phyloP scores from a whole-genome alignment of 148 eudicot species.

The Talinum fruticosum region DNA sequence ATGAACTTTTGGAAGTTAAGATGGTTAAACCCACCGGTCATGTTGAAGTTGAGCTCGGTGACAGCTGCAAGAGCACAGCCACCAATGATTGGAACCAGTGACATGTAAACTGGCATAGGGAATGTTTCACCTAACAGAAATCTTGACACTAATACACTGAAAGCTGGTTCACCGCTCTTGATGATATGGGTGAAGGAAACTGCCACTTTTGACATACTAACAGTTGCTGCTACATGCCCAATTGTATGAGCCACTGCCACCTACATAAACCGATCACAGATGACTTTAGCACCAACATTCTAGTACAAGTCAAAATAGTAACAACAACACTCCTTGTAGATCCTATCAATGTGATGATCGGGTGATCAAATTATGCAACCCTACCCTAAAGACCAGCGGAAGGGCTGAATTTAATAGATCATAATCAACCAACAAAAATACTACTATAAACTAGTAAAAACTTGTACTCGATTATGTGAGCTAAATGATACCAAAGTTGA shows the following conservation, averaged over 20 bases:
- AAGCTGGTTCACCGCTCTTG: slow-evolving; percentile 61
- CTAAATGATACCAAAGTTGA: too few relatives aligned
- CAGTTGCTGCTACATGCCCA: slow-evolving; percentile 61
- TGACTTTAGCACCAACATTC: slow-evolving; percentile 1
- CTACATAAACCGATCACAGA: slow-evolving; percentile 37
- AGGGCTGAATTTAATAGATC: too few relatives aligned
- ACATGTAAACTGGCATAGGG: slow-evolving; percentile 46
- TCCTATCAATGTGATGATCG: too few relatives aligned
- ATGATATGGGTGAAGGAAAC: slow-evolving; percentile 57
- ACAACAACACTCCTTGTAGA: too few relatives aligned
- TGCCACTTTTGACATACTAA: slow-evolving; percentile 59
- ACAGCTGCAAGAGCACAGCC: slow-evolving; percentile 52
- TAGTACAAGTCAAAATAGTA: neutral
- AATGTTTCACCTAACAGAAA: slow-evolving; percentile 46
- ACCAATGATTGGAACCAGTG: slow-evolving; percentile 51
- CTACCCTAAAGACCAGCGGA: too few relatives aligned
- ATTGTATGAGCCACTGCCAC: slow-evolving; percentile 62
- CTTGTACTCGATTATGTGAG: too few relatives aligned
- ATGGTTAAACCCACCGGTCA: slow-evolving; percentile 38
- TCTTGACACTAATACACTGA: slow-evolving; percentile 53
- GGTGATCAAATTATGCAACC: too few relatives aligned
- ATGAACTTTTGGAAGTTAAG: neutral
- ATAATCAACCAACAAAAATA: too few relatives aligned
- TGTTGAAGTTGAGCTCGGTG: slow-evolving; percentile 60
- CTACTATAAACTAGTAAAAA: too few relatives aligned